phyloP scores from a whole-genome alignment of 768 basidiomycete genomes.

The Rhodotorula taiwanensis region DNA sequence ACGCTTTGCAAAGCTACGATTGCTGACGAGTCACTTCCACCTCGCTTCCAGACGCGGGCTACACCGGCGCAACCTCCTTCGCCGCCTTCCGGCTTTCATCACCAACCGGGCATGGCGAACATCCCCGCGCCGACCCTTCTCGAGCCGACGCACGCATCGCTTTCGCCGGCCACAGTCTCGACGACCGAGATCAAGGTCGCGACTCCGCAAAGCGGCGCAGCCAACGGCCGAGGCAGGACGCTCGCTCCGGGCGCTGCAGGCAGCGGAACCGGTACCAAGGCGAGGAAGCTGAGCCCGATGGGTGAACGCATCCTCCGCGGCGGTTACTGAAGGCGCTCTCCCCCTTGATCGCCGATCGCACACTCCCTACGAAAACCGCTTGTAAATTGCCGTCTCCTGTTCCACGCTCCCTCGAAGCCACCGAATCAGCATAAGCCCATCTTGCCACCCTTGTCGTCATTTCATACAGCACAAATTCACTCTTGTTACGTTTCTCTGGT shows the following conservation, averaged over 20 bases:
- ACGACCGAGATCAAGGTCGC: neutral
- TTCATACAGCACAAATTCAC: too few species aligned
- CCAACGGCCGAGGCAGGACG: neutral
- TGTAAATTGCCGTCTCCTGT: too few species aligned
- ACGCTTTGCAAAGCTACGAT: too few species aligned
- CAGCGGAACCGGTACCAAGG: neutral
- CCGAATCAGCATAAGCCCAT: too few species aligned
- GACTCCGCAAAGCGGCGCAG: neutral
- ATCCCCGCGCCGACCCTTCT: neutral
- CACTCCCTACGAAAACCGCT: too few species aligned
- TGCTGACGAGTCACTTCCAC: neutral
- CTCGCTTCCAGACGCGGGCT: neutral
- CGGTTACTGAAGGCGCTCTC: too few species aligned
- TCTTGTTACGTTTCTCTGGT: too few species aligned
- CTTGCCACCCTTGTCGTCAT: too few species aligned
- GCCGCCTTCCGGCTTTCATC: neutral
- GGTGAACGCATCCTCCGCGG: constrained; percentile 28
- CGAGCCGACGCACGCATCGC: constrained; percentile 2
- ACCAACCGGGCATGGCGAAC: neutral
- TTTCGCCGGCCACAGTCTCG: constrained; percentile 6
- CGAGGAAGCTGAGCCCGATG: constrained; percentile 27
- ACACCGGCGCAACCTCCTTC: neutral
- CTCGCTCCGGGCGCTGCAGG: neutral
- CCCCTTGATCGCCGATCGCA: too few species aligned
- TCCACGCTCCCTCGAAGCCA: too few species aligned